Evolutionary conservation across 129 eudicot species (phyloP), one percentile per base, ranked within the genome.

Genomic region (Helianthus tuberosus): DNA sequence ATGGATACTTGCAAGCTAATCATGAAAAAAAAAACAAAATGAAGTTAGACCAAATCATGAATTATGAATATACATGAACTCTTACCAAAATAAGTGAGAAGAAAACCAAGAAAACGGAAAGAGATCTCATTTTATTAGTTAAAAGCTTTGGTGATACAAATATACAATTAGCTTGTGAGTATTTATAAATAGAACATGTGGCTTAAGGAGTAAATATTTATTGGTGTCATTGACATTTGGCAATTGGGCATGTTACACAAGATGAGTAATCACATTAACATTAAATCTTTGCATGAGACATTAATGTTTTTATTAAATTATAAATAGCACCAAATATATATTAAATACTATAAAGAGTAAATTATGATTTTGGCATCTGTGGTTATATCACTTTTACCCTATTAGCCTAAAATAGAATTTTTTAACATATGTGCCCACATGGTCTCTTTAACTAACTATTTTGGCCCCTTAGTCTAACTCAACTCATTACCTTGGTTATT

Each of bases 1-100:
- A 59, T 12, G 44, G 1, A 66, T 12, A 3, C 64, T 62, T 8
- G 59, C 66, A 57, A 72, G 47, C 91, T 89, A 79, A 73, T 27
- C 49, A 16, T 7, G 5, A 3, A 63, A 46, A 35, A 23, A 11
- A 43, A 64, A 12, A 17, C 15, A 29, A 58, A 55, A 55, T 25
- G 0, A 53, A 55, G 38, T 72, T 41, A 3, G 5, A 27, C 14
- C 0, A 73, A 44, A 6, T 38, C 8, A 16, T 64, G 49, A 66
- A 47, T 6, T 43, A 2, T 13, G 6, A 52, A 36, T 25, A 3
- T 53, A 53, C 7, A 15, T 14, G 11, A 53, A 15, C 5, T 53
- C 59, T 53, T 53, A 53, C 59, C 59, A 7, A 53, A 53, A 53
- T 3, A 53, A 53, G 23, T 3, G 59, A 15, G 59, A 53, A 53